Evolutionary conservation across 495 filamentous ascomycete species (phyloP).

Genomic region (Stereocaulon alpinum): DNA sequence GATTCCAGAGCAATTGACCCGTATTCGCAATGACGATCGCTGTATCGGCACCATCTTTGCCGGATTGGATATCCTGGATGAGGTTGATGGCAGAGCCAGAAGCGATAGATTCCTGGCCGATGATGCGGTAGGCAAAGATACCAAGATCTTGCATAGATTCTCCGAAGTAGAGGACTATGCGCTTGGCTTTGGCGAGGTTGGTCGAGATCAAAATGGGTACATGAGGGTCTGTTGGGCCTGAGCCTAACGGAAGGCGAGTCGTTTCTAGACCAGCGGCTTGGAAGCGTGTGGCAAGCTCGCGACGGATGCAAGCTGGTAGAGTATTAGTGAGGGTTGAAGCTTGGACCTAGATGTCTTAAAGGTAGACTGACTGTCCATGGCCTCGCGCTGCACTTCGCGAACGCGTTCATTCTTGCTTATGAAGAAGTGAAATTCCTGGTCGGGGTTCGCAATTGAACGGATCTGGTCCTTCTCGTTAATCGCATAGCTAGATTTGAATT

Average conservation of each 20-base stretch:
- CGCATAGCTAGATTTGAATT: conserved; percentile 46
- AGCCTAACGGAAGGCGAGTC: conserved; percentile 48
- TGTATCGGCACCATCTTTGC: conserved; percentile 20
- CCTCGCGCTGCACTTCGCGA: conserved; percentile 59
- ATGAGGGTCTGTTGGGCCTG: conserved; percentile 39
- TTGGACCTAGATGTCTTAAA: neutral
- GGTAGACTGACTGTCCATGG: conserved; percentile 49
- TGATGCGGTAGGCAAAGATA: conserved; percentile 57
- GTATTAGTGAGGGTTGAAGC: conserved; percentile 8
- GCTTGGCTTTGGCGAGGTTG: conserved; percentile 45
- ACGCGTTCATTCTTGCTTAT: conserved; percentile 58
- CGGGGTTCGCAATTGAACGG: conserved; percentile 51
- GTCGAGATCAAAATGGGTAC: conserved; percentile 56
- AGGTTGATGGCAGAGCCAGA: conserved; percentile 55
- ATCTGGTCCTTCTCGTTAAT: conserved; percentile 64
- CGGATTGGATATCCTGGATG: conserved; percentile 39
- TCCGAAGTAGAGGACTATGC: conserved; percentile 66
- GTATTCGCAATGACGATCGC: conserved; percentile 60
- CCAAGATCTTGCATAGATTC: conserved; percentile 62
- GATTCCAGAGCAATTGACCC: conserved; percentile 61
- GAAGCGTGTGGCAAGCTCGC: conserved; percentile 51
- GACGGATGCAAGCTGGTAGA: conserved; percentile 48
- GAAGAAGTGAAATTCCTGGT: conserved; percentile 62
- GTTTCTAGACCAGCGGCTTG: conserved; percentile 42
- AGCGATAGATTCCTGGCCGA: conserved; percentile 50